phyloP scores from a whole-genome alignment of 108 stramenopile species.

The Conticribra weissflogii region DNA sequence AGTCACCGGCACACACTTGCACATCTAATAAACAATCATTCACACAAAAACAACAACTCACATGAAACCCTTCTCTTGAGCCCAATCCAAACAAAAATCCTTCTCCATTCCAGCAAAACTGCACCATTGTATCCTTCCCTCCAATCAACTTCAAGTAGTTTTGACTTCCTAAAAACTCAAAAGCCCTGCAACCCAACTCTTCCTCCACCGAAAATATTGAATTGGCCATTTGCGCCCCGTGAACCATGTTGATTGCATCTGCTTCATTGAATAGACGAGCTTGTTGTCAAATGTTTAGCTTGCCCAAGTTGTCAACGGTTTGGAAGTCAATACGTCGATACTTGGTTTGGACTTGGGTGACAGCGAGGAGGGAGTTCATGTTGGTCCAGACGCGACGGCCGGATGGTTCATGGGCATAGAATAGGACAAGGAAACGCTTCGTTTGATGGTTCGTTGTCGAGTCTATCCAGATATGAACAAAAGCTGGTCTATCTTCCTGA shows the following conservation, averaged over 20 bases:
- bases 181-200: conserved; percentile 5
- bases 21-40: too few species aligned
- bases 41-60: too few species aligned
- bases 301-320: conserved; percentile 12
- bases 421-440: conserved; percentile 6
- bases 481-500: not conserved
- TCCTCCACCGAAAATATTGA: conserved; percentile 3
- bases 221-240: conserved; percentile 25
- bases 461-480: not conserved
- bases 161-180: not conserved
- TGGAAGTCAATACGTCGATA: not conserved
- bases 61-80: too few species aligned
- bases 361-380: conserved; percentile 7
- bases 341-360: not conserved
- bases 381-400: conserved; percentile 14
- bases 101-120: not conserved
- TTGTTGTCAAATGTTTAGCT: conserved; percentile 8
- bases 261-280: conserved; percentile 12
- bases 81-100: too few species aligned
- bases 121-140: not conserved
- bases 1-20: too few species aligned
- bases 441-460: not conserved
- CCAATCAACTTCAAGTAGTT: not conserved
- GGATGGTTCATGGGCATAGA: conserved; percentile 22
- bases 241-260: conserved; percentile 10